Evolutionary conservation across 805 yeast species (phyloP).

Genomic region (Ogataea salicorniae): DNA sequence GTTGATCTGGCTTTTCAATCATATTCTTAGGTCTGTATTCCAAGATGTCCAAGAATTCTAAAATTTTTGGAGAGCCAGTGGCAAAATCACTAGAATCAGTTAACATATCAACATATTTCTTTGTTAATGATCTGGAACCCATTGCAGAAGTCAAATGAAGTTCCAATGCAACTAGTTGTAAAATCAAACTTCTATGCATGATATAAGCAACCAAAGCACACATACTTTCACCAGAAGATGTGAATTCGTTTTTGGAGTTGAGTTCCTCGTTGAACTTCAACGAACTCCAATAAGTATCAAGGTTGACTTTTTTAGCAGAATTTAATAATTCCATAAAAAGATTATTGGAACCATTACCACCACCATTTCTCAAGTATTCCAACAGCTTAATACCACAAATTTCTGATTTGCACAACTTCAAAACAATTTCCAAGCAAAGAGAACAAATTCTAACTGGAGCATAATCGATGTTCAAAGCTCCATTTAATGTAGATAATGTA

Average conservation of each 20-base stretch:
- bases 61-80: constrained; percentile 59
- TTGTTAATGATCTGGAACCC: constrained; percentile 47
- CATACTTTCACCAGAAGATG: constrained; percentile 34
- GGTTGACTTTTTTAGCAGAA: constrained; percentile 50
- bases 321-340: constrained; percentile 49
- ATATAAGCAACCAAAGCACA: constrained; percentile 59
- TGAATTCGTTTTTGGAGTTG: constrained; percentile 28
- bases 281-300: constrained; percentile 51
- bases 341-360: constrained; percentile 24
- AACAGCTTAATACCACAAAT: constrained; percentile 46
- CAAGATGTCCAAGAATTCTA: constrained; percentile 66
- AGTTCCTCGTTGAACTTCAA: constrained; percentile 39
- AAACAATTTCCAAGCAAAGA: constrained; percentile 53
- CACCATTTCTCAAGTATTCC: constrained; percentile 43
- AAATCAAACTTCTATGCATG: constrained; percentile 51
- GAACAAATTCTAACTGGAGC: constrained; percentile 57
- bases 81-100: constrained; percentile 44
- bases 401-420: constrained; percentile 55
- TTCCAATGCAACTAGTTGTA: constrained; percentile 67
- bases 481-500: constrained; percentile 39
- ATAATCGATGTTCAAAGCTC: constrained; percentile 36
- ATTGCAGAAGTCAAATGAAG: constrained; percentile 50
- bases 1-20: constrained; percentile 35
- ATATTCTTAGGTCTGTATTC: constrained; percentile 48
- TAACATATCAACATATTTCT: constrained; percentile 47